Evolutionary conservation across 345 rosid genomes (phyloP).

Genomic region (Linum tenue): DNA sequence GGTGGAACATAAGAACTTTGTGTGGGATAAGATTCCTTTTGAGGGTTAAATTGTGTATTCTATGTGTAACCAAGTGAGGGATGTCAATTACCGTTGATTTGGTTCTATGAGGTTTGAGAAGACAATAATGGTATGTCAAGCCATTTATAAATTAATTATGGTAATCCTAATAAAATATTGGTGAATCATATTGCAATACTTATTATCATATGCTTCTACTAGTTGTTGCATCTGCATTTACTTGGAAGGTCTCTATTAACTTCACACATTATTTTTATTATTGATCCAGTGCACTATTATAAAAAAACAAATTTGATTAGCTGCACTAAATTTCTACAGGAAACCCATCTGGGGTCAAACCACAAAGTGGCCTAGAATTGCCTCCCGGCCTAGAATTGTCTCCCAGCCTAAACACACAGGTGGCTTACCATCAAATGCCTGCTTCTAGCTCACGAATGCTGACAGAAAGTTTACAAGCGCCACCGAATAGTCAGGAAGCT

Average conservation of each 20-base stretch:
- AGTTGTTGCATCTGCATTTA: neutral
- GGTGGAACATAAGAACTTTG: too few relatives aligned
- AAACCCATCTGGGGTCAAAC: too few relatives aligned
- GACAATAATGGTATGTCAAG: too few relatives aligned
- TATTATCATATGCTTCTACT: neutral
- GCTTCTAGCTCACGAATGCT: neutral
- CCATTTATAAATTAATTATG: too few relatives aligned
- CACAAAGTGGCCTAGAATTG: neutral
- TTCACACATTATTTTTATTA: neutral
- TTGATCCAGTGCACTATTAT: neutral
- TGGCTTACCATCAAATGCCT: neutral
- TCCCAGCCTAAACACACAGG: neutral
- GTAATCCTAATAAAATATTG: too few relatives aligned
- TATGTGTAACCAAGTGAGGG: too few relatives aligned
- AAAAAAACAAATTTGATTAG: neutral
- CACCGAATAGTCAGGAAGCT: neutral
- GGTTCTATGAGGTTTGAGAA: too few relatives aligned
- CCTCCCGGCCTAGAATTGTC: neutral
- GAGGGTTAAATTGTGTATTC: too few relatives aligned
- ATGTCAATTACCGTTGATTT: too few relatives aligned
- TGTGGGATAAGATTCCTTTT: too few relatives aligned
- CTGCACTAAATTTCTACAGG: neutral
- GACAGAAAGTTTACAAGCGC: neutral
- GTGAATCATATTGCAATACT: neutral
- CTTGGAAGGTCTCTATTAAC: neutral